Conservation (phyloP, 2,329 filamentous ascomycete species). For the Penicillium sp. region DNA sequence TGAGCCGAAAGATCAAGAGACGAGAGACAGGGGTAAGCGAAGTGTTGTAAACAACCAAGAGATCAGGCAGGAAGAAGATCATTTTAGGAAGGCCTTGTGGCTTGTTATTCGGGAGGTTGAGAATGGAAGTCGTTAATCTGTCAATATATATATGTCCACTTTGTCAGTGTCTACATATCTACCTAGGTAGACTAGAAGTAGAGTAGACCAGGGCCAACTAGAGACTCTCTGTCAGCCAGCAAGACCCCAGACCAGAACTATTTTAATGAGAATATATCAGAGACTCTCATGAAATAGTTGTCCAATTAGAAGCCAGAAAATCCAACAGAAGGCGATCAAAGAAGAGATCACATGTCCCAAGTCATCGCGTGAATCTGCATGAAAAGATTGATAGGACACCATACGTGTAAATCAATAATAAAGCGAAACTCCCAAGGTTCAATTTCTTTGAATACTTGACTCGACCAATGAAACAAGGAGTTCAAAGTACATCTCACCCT, state of each 20-base stretch:
- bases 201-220: neutral
- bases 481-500: neutral
- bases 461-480: neutral
- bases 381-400: neutral
- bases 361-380: neutral
- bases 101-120: slow-evolving; percentile 15
- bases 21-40: neutral
- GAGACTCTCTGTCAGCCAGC: neutral
- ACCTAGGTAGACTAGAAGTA: no score
- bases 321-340: neutral
- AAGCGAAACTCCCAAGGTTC: neutral
- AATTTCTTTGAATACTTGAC: neutral
- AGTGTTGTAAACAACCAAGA: neutral
- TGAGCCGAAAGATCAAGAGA: neutral
- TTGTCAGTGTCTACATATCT: neutral
- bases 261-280: neutral
- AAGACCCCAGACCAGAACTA: no score
- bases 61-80: neutral
- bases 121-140: neutral
- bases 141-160: neutral
- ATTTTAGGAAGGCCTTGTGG: slow-evolving; percentile 17
- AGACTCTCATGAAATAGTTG: no score
- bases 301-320: neutral
- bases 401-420: neutral
- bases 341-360: neutral